Base-by-base conservation (phyloP, 2,329 filamentous ascomycete genomes). In the Claviceps sp. region DNA sequence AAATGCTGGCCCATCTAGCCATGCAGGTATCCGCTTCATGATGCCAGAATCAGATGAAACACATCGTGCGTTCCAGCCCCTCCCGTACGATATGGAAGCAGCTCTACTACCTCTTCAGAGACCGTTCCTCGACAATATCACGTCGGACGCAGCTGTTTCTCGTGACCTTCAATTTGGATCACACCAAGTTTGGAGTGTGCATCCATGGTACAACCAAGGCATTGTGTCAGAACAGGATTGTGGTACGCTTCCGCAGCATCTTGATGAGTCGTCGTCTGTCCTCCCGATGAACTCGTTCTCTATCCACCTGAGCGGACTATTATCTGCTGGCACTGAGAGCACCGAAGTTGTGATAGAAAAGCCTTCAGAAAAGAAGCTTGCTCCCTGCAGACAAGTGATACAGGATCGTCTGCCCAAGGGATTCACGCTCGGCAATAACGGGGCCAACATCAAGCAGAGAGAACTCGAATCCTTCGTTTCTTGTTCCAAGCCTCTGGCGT, bases 151-250 rank as follows among this genome's bases (percentile, higher is more conserved):
- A 20, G 26, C 22, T 9, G 18, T 37, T 43, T 20, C 48, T 13
- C 38, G 34, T 51, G 44, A 36, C 26, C 22, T 51, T 14, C 22
- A 20, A 26, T 14, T 48, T 14, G 34, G 40, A 44, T 42, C 51
- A 45, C 41, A 46, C 47, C 53, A 41, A 8, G 16, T 38, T 26
- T 53, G 51, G 51, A 46, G 43, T 40, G 36, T 50, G 44, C 50
- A 44, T 45, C 43, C 44, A 43, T 48, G 47, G 50, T 51, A 51
- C 48, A 54, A 51, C 48, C 44, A 40, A 14, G 48, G 45, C 38
- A 22, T 26, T 34, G 44, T 54, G 34, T 22, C 50, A 53, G 51
- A 22, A 37, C 30, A 8, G 51, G 47, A 40, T 41, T 54, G 36
- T 53, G 48, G 44, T 49, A 54, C 53, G 36, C 34, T 41, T 48